Evolutionary conservation across 495 filamentous ascomycete genomes (phyloP), one percentile per base, ranked within the genome.

Genomic region (Neurospora discreta): DNA sequence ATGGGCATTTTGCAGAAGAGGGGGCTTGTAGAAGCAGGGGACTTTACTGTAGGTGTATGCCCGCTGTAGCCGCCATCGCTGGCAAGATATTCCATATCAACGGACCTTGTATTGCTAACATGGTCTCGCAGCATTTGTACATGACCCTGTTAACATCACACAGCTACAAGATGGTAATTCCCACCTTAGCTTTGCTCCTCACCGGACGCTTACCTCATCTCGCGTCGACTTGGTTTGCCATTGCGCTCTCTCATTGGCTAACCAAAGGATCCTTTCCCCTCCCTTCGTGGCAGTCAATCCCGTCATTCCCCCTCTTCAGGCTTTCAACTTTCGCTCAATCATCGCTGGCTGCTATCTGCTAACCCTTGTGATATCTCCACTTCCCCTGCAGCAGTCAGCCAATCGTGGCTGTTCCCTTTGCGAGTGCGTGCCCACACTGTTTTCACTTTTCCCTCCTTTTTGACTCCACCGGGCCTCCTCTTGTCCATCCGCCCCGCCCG

Each of bases 261-360:
- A 38, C 42, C 30, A 41, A 40, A 33, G 52, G 26, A 26, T 7
- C 11, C 23, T 58, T 58, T 52, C 23, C 5, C 68, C 33, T 36
- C 33, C 44, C 68, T 30, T 65, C 43, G 33, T 71, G n/a, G 71
- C 43, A 46, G 67, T 44, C 72, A 69, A 71, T 68, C 69, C 68
- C 68, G 70, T 70, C 72, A 71, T 71, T 73, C 70, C 46, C 58
- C 68, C 69, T 73, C 72, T 76, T 71, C 72, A 74, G 72, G 69
- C 69, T 68, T 68, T 70, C 39, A 26, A 20, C 60, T 40, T 68
- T 76, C 71, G 74, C 70, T 78, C 79, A 81, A 80, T 79, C 77
- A 80, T 65, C 72, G 71, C 73, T 77, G 74, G 68, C 73, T 70
- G 71, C 76, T 76, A 81, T 79, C 78, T 78, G 78, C 79, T 80